Base-by-base conservation (phyloP, 371 early-diverging fungal species). In the Rozella allomycis region DNA sequence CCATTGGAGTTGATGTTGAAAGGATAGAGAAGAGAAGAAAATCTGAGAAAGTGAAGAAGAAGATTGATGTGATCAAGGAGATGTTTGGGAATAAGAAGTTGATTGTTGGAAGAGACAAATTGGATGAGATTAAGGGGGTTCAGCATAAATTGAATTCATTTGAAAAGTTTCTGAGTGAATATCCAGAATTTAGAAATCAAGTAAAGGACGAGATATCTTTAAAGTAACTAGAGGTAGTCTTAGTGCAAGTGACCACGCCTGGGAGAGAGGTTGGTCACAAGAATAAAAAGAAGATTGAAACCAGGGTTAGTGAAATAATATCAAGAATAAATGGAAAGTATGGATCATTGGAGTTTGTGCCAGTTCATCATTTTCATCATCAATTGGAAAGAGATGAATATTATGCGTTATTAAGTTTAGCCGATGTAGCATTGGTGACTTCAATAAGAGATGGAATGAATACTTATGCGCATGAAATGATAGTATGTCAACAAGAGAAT, bases 361-460 rank as follows among this genome's bases (percentile, higher is more conserved):
- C 94, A 8, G 76, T 97, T 6, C 78, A 91, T 47, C 83, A 90
- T 53, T 77, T 81, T 47, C 90, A 90, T 49, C 87, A 93, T 33
- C 74, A 78, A 33, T 74, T 99, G 14, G 78, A 77, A 21, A 67
- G 67, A 23, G 79, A 80, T 39, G 97, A 97, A 44, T 83, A 96
- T 40, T 79, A 79, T 49, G 96, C 96, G 0, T 56, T 99, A 14
- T 63, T 97, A 25, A 69, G 76, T 4, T 65, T 82, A 4, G 91
- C 94, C 4, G 94, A 99, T 57, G 76, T 80, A 3, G 85, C 81
- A 20, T 48, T 97, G 18, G 83, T 97, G 37, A 97, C 97, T 1
- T 71, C 84, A 21, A 62, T 93, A 11, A 68, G 94, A 16, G 99
- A 99, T 54, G 99, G 98, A 27, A 97, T 99, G 97, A 98, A 97